Evolutionary conservation across 768 basidiomycete genomes (phyloP).

Genomic region (Leccinum pellstonianum): DNA sequence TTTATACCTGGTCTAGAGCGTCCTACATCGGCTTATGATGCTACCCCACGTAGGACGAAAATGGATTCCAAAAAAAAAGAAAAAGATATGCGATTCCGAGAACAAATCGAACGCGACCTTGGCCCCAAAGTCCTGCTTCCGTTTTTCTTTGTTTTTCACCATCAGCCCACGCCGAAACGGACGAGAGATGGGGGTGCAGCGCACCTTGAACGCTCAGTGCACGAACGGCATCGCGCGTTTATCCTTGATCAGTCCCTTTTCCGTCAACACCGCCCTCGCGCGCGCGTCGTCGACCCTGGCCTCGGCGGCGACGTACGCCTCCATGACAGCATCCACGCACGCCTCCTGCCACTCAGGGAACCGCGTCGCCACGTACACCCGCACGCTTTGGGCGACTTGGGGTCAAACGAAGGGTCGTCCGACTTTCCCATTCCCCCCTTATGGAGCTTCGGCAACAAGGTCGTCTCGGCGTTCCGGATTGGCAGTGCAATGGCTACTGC

Average conservation of each 20-base stretch:
- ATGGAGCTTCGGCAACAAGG: slow-evolving; percentile 72
- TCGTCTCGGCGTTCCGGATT: slow-evolving; percentile 83
- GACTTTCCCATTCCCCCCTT: slow-evolving; percentile 67
- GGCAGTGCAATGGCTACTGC: no score
- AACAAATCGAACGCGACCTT: slow-evolving; percentile 69
- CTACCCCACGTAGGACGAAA: no score
- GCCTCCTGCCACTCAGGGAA: slow-evolving; percentile 97
- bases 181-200: slow-evolving; percentile 9
- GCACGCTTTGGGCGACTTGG: slow-evolving; percentile 83
- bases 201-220: slow-evolving; percentile 84
- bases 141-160: slow-evolving; percentile 52
- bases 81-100: slow-evolving; percentile 44
- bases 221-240: slow-evolving; percentile 96
- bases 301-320: slow-evolving; percentile 54
- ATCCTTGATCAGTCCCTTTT: slow-evolving; percentile 85
- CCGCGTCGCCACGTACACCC: slow-evolving; percentile 72
- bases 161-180: background rate
- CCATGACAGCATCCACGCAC: slow-evolving; percentile 75
- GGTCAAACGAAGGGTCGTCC: slow-evolving; percentile 64
- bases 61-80: no score
- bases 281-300: slow-evolving; percentile 80
- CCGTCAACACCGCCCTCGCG: slow-evolving; percentile 61
- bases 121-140: slow-evolving; percentile 72
- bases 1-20: no score
- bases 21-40: no score